Base-by-base conservation (phyloP, 805 yeast genomes). In the Lipomyces oligophaga region DNA sequence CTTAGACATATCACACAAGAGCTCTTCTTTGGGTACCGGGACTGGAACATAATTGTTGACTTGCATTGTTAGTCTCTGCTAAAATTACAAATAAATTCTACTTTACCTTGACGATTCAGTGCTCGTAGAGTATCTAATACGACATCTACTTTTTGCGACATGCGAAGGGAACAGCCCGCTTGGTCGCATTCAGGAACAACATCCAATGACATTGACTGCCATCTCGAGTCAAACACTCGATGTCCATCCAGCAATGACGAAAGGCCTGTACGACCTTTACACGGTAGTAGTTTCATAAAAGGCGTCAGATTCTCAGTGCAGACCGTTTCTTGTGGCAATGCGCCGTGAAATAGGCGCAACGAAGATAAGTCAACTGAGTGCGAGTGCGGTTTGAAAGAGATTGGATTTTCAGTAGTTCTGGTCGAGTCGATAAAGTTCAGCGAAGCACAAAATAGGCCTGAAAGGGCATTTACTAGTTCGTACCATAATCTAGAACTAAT, bases 251-350 rank as follows among this genome's bases (percentile, higher is more conserved):
- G 70, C 34, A 90, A 70, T 0, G 94, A 77, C 0, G 95, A 77
- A 32, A 93, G 70, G 2, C 98, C 98, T 0, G 94, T 80, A 63
- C 81, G 83, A 1, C 96, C 97, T 61, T 86, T 82, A 8, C 97
- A 85, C 2, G 98, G 97, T 24, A 93, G 72, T 51, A 93, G 70
- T 62, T 88, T 89, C 52, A 93, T 65, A 58, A 90, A 87, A 0
- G 98, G 97, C 0, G 98, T 90, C 61, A 93, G 73, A 67, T 93
- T 93, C 64, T 93, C 98, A 0, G 98, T 93, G 66, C 98, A 93
- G 15, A 93, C 81, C 0, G 97, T 96, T 62, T 93, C 98, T 52
- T 90, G 78, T 0, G 98, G 96, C 40, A 93, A 74, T 0, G 96
- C 85, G 5, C 96, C 95, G 51, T 95, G 74, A 53, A 89, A 62